Base-by-base conservation (phyloP, 73 alveolate genomes). In the Halteria grandinella region DNA sequence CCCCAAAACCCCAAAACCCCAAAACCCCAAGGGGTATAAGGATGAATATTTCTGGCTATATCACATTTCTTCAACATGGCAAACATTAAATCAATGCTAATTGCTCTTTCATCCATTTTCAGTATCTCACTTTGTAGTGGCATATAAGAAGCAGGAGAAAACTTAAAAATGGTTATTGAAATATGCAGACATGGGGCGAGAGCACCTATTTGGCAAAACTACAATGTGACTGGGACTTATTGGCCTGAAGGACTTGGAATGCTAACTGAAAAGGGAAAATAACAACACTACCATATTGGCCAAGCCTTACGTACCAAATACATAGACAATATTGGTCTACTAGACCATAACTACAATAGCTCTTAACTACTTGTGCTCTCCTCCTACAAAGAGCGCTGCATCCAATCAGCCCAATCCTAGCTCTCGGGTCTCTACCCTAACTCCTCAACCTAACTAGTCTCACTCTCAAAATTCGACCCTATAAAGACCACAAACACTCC, bases 141-240 rank as follows among this genome's bases (percentile, higher is more conserved):
- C n/a, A n/a, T 39, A 39, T 10, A 14, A 14, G 15, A 53, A 8
- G 70, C 70, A 17, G 28, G 36, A 25, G 73, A 57, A 6, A 33
- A 57, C 31, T 20, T 57, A 20, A 1, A 6, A 14, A 57, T 57
- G 73, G 73, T 31, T 4, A 32, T 57, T 28, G 73, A 57, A 32
- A 29, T 57, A 29, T 4, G 53, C 21, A 57, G 73, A 20, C 73
- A 57, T 31, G 73, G 73, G 2, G 73, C 73, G 3, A 24, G 73
- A 28, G 31, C 73, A 6, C 73, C 73, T 33, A 32, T 57, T 2
- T 6, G 11, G 31, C 20, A 57, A 29, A 33, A 4, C 5, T 3
- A 7, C 12, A 57, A 57, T 31, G 29, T 57, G 10, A 57, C 73
- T 4, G n/a, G 36, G 21, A 31, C 52, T 29, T 57, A 28, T 39